A percentile compares a stretch with the other conserved stretches of the same genome.
Evolutionary conservation across 768 basidiomycete species (phyloP).

Genomic region (Lentinula edodes): DNA sequence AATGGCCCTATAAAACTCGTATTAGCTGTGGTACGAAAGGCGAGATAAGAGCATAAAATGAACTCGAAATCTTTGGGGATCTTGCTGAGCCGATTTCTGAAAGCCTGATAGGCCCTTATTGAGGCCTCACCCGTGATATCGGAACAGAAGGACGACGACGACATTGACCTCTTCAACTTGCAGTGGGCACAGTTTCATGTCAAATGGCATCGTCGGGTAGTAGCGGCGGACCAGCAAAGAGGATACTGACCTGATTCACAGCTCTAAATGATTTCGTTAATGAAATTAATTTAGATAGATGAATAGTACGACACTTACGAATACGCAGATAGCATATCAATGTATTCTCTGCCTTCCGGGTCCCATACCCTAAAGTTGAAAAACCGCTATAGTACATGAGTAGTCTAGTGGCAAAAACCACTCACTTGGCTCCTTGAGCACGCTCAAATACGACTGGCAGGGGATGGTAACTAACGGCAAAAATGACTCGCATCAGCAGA

Average conservation of each 20-base stretch:
- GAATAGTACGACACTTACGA: conserved; percentile 50
- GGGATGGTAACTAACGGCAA: conserved; percentile 83
- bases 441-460: conserved; percentile 91
- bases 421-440: conserved; percentile 86
- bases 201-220: conserved; percentile 4
- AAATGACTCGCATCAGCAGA: conserved; percentile 35
- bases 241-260: conserved; percentile 70
- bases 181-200: neutral
- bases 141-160: neutral
- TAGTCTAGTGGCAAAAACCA: conserved; percentile 11
- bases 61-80: conserved; percentile 2
- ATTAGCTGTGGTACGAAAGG: neutral
- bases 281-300: conserved; percentile 6
- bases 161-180: conserved; percentile 1
- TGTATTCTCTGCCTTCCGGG: conserved; percentile 91
- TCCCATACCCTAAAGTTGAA: conserved; percentile 68
- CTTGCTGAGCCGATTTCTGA: neutral
- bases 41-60: neutral
- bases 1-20: conserved; percentile 61
- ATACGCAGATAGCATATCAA: conserved; percentile 97
- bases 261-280: conserved; percentile 40
- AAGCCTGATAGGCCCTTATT: conserved; percentile 5
- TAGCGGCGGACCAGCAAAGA: neutral
- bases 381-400: neutral
- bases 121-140: neutral